phyloP scores from a whole-genome alignment of 2,329 filamentous ascomycete species.

The Neofusicoccum kwambonambiense region DNA sequence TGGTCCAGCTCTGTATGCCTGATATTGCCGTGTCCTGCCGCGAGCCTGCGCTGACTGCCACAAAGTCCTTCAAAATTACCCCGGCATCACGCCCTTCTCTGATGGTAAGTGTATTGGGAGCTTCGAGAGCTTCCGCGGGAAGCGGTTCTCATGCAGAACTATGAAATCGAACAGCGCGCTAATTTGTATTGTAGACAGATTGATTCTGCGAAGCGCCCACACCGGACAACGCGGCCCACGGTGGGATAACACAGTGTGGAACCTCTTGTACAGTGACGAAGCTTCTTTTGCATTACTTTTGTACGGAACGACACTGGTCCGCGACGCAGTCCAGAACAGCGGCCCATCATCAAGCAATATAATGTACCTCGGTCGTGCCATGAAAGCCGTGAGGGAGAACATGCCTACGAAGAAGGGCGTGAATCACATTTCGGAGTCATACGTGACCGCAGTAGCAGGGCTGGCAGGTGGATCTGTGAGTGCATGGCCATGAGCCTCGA shows the following conservation, averaged over 20 bases:
- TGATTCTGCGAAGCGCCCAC: neutral
- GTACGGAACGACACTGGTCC: neutral
- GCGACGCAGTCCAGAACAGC: neutral
- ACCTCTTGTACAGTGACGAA: neutral
- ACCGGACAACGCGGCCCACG: neutral
- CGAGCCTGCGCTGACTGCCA: too few relatives aligned
- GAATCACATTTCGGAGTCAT: neutral
- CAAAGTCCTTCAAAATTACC: neutral
- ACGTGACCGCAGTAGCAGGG: neutral
- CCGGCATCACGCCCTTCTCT: neutral
- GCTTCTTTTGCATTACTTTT: neutral
- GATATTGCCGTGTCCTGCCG: neutral
- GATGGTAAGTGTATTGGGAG: neutral
- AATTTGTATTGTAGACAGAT: neutral
- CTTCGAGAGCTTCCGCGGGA: too few relatives aligned
- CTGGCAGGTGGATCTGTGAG: neutral
- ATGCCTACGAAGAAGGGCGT: neutral
- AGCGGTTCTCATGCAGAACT: too few relatives aligned
- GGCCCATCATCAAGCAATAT: neutral
- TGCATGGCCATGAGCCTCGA: neutral
- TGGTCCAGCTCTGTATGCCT: neutral
- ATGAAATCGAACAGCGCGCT: too few relatives aligned
- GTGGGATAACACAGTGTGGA: neutral
- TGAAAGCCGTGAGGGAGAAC: neutral
- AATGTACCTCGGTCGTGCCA: neutral